Percentiles rank a stretch among this genome's conserved stretches.
These are phyloP conservation scores for Annulohypoxylon stygium DNA, from an alignment of 495 filamentous ascomycete species.

Conservation along the genomic window DNA sequence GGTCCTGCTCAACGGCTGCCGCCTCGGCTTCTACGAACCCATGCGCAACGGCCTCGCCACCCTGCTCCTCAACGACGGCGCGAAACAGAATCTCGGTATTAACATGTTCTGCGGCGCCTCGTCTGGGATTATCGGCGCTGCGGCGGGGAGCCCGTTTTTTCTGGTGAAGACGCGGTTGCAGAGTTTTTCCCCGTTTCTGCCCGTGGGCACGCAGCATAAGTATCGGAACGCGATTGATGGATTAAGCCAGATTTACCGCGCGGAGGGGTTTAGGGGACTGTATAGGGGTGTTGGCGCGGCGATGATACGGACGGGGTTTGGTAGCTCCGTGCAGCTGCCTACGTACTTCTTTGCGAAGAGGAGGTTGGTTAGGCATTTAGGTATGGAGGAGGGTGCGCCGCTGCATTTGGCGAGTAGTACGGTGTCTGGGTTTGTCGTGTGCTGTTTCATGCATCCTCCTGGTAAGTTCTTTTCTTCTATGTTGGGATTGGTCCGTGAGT, in stretches of 20 bases:
- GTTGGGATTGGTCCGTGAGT: not conserved
- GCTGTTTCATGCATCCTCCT: conserved; percentile 97
- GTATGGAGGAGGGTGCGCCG: conserved; percentile 90
- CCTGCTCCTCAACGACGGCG: conserved; percentile 75
- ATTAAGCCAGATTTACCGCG: conserved; percentile 77
- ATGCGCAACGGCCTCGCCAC: conserved; percentile 76
- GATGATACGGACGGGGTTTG: conserved; percentile 98
- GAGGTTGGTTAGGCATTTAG: conserved; percentile 80
- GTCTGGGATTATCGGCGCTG: conserved; percentile 90
- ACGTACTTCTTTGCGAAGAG: conserved; percentile 99
- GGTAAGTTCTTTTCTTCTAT: conserved; percentile 63
- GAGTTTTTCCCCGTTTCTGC: conserved; percentile 92
- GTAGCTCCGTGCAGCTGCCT: conserved; percentile 92
- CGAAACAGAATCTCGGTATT: conserved; percentile 83
- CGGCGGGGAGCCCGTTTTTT: conserved; percentile 94
- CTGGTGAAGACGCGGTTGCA: conserved; percentile 98
- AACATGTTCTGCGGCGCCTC: conserved; percentile 93
- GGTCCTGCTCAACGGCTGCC: conserved; percentile 94
- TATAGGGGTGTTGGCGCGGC: conserved; percentile 93
- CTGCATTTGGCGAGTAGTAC: conserved; percentile 91
- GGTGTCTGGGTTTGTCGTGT: conserved; percentile 94
- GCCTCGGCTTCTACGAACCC: conserved; percentile 97
- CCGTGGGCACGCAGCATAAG: conserved; percentile 94
- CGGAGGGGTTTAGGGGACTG: conserved; percentile 83
- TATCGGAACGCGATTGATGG: conserved; percentile 91